Conservation (phyloP, 1,284 basidiomycete species). For the Sporisorium graminicola region DNA sequence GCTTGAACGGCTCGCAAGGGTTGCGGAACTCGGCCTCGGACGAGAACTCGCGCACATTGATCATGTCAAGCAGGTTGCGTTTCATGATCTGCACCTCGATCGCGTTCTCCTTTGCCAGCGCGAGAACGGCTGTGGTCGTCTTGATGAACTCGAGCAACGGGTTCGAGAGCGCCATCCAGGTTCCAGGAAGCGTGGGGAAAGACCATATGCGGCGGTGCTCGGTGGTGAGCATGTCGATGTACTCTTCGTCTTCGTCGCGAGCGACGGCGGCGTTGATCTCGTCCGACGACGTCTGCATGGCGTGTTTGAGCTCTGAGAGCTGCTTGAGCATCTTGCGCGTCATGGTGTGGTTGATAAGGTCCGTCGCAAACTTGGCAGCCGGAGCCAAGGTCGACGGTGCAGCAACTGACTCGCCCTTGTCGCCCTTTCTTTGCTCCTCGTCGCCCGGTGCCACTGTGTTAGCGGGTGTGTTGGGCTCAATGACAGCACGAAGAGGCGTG, state of each 20-base stretch:
- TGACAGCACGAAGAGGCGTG: conserved; percentile 76
- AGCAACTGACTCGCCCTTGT: conserved; percentile 2
- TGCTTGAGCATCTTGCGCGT: conserved; percentile 84
- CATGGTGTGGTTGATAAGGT: conserved; percentile 77
- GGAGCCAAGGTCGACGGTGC: conserved; percentile 78
- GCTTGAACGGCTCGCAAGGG: conserved; percentile 89
- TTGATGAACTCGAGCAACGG: conserved; percentile 90
- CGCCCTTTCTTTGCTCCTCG: not conserved
- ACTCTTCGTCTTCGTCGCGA: conserved; percentile 74
- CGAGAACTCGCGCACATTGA: conserved; percentile 85
- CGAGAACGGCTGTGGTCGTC: conserved; percentile 83
- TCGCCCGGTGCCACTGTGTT: conserved; percentile 7
- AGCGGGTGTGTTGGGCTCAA: conserved; percentile 74
- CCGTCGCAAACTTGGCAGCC: conserved; percentile 33
- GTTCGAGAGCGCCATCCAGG: conserved; percentile 80
- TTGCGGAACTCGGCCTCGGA: conserved; percentile 75
- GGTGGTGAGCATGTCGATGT: conserved; percentile 58
- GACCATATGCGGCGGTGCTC: conserved; percentile 72
- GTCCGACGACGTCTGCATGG: conserved; percentile 30
- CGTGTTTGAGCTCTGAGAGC: conserved; percentile 75
- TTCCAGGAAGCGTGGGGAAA: conserved; percentile 91
- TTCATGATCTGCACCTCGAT: conserved; percentile 90
- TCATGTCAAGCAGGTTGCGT: conserved; percentile 88
- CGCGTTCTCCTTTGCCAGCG: conserved; percentile 78
- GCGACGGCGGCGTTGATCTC: conserved; percentile 73